Evolutionary conservation across 2,329 filamentous ascomycete genomes (phyloP), one percentile per base, ranked within the genome.

Genomic region (Coniochaeta ligniaria): DNA sequence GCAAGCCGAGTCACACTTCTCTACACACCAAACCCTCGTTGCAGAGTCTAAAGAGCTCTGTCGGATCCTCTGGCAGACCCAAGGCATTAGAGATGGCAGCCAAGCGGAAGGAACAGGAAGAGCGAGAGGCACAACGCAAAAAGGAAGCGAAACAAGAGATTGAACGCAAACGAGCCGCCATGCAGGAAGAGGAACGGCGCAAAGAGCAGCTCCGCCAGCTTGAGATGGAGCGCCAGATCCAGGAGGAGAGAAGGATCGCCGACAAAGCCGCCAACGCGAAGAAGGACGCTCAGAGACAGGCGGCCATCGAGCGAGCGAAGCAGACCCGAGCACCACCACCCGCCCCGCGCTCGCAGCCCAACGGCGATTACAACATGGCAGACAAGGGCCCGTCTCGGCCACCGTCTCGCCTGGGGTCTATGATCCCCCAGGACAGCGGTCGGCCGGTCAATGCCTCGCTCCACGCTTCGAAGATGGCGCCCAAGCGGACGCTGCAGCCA

Each of bases 31-130:
- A 85, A 65, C 67, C 75, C 4, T 83, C 83, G 1, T 68, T 77
- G 9, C 77, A 82, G 59, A 90, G 83, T 68, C 78, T 92, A 59
- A 91, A 89, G 71, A 83, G 80, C 67, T 85, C 84, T 7, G 78
- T 79, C 7, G 85, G 85, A n/a, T 82, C 86, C 35, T 80, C 78
- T n/a, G 79, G 83, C 2, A 85, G 87, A 58, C 83, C 87, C 0
- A 91, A 89, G 70, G 88, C 90, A 1, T 77, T 93, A 24, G 86
- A 93, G 59, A 80, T 89, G 56, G 91, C 89, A 2, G 89, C 91
- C 43, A 88, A 87, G 69, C 93, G 92, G 73, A 94, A 89, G 70
- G 92, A 96, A 71, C 88, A 87, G 71, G 92, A 96, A 67, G 91
- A 96, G 70, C 85, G 87, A 56, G 90, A 92, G 65, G 85, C 86